Evolutionary conservation across 495 filamentous ascomycete species (phyloP).

Genomic region (Xylaria venustula): DNA sequence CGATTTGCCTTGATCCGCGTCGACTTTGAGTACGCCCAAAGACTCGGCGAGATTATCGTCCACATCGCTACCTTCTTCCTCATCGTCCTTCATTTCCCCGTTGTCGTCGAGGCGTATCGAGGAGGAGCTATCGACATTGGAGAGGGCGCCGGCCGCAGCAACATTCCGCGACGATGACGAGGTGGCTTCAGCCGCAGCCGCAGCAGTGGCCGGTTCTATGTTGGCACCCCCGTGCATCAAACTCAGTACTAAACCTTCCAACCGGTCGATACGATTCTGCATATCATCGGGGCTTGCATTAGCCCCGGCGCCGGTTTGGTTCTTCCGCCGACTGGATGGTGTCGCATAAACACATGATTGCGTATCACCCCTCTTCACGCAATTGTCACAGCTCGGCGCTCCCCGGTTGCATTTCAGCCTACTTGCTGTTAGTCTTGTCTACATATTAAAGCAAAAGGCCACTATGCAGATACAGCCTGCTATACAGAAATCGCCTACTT

Average conservation of each 20-base stretch:
- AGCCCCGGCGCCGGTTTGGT: constrained; percentile 54
- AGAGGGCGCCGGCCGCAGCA: constrained; percentile 63
- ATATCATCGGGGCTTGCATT: constrained; percentile 84
- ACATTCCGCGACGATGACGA: constrained; percentile 54
- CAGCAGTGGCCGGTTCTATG: constrained; percentile 35
- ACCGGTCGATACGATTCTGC: constrained; percentile 96
- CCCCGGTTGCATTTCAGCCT: constrained; percentile 85
- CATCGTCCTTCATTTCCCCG: constrained; percentile 44
- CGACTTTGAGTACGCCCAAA: constrained; percentile 84
- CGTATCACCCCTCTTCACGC: constrained; percentile 82
- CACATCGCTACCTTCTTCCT: constrained; percentile 72
- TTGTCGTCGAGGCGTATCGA: constrained; percentile 60
- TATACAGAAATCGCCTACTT: constrained; percentile 63
- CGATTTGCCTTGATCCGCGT: constrained; percentile 73
- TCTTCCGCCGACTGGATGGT: constrained; percentile 73
- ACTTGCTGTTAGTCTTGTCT: constrained; percentile 24
- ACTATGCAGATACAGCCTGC: constrained; percentile 12
- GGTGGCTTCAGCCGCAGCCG: constrained; percentile 35
- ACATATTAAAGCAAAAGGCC: constrained; percentile 5
- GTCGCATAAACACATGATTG: constrained; percentile 87
- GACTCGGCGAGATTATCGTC: constrained; percentile 78
- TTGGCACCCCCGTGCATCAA: constrained; percentile 87
- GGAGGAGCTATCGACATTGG: constrained; percentile 62
- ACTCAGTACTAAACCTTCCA: constrained; percentile 92
- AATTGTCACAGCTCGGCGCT: constrained; percentile 87